Evolutionary conservation across 169 alveolate genomes (phyloP).

Genomic region (Plasmodium gallinaceum): DNA sequence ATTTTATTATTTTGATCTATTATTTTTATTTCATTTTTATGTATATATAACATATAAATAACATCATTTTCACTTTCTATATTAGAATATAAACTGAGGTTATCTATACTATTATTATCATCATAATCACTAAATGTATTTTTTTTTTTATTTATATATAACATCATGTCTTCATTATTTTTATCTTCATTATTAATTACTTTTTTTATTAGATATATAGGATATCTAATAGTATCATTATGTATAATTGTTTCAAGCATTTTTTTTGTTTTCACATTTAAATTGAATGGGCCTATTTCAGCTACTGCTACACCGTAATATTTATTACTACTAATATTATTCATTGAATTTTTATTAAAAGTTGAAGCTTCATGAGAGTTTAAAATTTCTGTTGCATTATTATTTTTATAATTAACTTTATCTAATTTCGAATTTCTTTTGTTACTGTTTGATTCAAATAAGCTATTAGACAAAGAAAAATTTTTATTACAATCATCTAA

Average conservation of each 20-base stretch:
- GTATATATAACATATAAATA: conserved; percentile 44
- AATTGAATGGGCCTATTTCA: conserved; percentile 51
- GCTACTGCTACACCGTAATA: conserved; percentile 57
- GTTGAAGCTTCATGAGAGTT: conserved; percentile 18
- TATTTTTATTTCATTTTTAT: conserved; percentile 49
- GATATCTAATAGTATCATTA: conserved; percentile 47
- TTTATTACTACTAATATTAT: not conserved
- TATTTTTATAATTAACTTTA: not conserved
- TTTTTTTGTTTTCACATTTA: conserved; percentile 43
- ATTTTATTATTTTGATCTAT: conserved; percentile 21
- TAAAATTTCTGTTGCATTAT: not conserved
- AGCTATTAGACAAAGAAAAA: not conserved
- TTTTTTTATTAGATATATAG: conserved; percentile 32
- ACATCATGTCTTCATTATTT: not conserved
- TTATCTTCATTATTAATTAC: not conserved
- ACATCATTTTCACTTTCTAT: conserved; percentile 29
- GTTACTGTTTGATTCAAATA: not conserved
- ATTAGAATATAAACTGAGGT: conserved; percentile 10
- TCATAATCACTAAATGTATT: not conserved
- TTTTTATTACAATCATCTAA: not conserved
- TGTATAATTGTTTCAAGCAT: conserved; percentile 35
- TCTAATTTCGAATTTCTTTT: not conserved
- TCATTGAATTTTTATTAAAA: conserved; percentile 3
- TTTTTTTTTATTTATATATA: not conserved
- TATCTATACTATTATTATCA: conserved; percentile 27